Evolutionary conservation across 2,329 filamentous ascomycete genomes (phyloP).

Genomic region (Arthrobotrys iridis): DNA sequence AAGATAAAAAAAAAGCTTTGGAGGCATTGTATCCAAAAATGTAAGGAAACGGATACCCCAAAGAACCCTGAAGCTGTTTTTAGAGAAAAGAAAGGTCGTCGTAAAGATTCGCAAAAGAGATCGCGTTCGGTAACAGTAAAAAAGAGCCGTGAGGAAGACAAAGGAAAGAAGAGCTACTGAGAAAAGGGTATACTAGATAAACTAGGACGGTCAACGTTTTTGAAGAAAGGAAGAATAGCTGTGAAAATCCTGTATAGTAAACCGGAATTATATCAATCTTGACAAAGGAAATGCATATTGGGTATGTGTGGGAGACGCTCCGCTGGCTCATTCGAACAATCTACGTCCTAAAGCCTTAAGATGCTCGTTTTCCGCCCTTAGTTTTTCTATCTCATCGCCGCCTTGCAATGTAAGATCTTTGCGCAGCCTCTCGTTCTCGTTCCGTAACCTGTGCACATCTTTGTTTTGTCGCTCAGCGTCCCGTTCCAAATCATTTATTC

Average conservation of each 20-base stretch:
- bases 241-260: slow-evolving; percentile 26
- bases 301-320: background rate
- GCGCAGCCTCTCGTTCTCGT: slow-evolving; percentile 46
- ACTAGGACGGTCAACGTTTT: slow-evolving; percentile 52
- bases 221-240: slow-evolving; percentile 31
- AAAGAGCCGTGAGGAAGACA: slow-evolving; percentile 25
- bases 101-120: slow-evolving; percentile 24
- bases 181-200: slow-evolving; percentile 53
- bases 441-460: slow-evolving; percentile 37
- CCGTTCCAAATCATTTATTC: slow-evolving; percentile 34
- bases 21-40: slow-evolving; percentile 6
- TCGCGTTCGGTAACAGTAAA: slow-evolving; percentile 8
- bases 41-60: slow-evolving; percentile 39
- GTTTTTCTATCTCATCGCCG: slow-evolving; percentile 48
- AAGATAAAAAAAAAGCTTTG: slow-evolving; percentile 5
- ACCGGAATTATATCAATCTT: slow-evolving; percentile 1
- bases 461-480: slow-evolving; percentile 45
- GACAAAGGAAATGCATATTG: slow-evolving; percentile 43
- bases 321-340: slow-evolving; percentile 36
- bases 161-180: slow-evolving; percentile 21
- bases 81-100: slow-evolving; percentile 12
- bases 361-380: slow-evolving; percentile 47
- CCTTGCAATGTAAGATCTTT: slow-evolving; percentile 50
- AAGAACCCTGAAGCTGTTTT: slow-evolving; percentile 40
- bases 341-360: slow-evolving; percentile 47